Percentiles rank a stretch among this genome's conserved stretches.
These are phyloP conservation scores for Boletus rex-veris DNA, from an alignment of 768 basidiomycete species.

Conservation along the genomic window DNA sequence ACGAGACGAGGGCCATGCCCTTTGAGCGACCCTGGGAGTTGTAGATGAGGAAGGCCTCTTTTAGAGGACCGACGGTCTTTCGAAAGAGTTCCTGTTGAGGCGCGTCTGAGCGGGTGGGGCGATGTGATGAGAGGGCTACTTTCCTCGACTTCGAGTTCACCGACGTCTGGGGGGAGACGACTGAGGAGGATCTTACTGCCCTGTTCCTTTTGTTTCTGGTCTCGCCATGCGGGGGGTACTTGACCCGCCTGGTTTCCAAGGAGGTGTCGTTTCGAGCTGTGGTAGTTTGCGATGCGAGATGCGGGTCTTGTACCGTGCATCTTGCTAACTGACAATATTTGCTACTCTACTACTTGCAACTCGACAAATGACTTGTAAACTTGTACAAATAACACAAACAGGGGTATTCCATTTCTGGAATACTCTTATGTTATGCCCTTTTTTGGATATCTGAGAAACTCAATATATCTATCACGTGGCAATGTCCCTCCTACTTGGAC, in stretches of 20 bases:
- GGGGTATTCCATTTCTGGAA: not conserved
- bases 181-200: constrained; percentile 71
- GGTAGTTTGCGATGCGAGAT: constrained; percentile 42
- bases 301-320: not conserved
- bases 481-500: not conserved
- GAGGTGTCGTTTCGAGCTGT: constrained; percentile 51
- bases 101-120: constrained; percentile 5
- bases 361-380: not conserved
- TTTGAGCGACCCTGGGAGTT: constrained; percentile 74
- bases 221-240: constrained; percentile 61
- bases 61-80: constrained; percentile 73
- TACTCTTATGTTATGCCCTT: not conserved
- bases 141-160: constrained; percentile 66
- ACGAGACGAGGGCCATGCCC: constrained; percentile 75
- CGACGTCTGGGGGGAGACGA: constrained; percentile 64
- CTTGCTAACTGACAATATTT: no score
- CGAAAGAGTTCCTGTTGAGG: constrained; percentile 62
- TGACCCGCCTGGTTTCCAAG: constrained; percentile 56
- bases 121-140: constrained; percentile 11
- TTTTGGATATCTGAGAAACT: not conserved
- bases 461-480: not conserved
- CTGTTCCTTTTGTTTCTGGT: constrained; percentile 34
- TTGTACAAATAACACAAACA: constrained; percentile 6
- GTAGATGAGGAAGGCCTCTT: constrained; percentile 67
- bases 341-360: no score